Conservation (phyloP, 345 rosid species). For the Erucastrum elatum region DNA sequence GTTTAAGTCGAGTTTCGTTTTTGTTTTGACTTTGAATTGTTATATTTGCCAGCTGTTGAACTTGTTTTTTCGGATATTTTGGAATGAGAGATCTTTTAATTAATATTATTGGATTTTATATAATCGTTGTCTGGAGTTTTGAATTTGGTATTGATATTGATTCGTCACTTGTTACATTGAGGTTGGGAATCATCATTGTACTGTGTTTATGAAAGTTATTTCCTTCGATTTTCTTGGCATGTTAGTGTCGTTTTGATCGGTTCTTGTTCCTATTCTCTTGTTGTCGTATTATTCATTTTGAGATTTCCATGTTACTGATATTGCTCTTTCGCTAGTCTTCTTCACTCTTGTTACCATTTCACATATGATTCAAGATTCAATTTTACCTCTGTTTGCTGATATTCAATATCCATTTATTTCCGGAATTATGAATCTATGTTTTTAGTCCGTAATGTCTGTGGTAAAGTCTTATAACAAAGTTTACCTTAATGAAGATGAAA, state of each 20-base stretch:
- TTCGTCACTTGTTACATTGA: neutral
- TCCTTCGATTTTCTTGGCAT: neutral
- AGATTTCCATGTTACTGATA: too few species aligned
- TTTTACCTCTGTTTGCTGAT: too few species aligned
- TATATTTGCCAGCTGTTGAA: neutral
- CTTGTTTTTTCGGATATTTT: constrained; percentile 2
- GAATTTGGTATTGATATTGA: neutral
- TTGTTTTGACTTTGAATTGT: neutral
- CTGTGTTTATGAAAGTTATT: neutral
- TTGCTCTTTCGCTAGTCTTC: too few species aligned
- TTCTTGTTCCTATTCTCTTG: neutral
- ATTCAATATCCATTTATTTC: too few species aligned
- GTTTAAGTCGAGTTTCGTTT: neutral
- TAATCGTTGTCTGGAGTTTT: neutral
- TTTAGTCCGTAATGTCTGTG: too few species aligned
- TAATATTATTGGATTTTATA: neutral
- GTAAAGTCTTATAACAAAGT: neutral
- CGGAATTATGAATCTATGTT: too few species aligned
- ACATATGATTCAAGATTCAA: neutral
- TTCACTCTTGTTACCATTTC: neutral
- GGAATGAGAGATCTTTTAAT: constrained; percentile 25
- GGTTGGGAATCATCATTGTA: too few species aligned
- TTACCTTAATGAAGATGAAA: neutral
- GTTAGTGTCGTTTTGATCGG: neutral
- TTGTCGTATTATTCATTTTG: too few species aligned